Percentiles rank a stretch among this genome's conserved stretches.
Conservation (phyloP, 2,329 filamentous ascomycete genomes). For the Talaromyces sp. region DNA sequence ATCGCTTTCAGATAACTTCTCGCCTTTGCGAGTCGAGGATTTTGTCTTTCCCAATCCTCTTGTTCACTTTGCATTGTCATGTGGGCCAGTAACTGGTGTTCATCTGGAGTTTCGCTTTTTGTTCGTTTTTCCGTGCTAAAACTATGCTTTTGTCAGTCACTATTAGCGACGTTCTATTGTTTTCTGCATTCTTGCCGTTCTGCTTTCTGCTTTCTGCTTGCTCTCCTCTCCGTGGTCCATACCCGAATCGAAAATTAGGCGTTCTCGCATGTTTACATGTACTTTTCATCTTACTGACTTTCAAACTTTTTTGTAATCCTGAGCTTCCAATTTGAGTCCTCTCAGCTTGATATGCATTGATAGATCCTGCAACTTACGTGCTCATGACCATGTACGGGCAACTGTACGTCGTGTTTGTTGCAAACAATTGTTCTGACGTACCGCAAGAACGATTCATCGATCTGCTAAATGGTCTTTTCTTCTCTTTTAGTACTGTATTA, state of each 20-base stretch:
- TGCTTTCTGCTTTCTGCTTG: neutral
- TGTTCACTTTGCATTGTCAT: slow-evolving; percentile 2
- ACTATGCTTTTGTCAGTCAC: neutral
- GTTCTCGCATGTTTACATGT: neutral
- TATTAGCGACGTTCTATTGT: neutral
- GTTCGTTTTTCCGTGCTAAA: neutral
- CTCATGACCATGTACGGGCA: neutral
- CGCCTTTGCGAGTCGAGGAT: neutral
- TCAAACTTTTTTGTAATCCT: neutral
- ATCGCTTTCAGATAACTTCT: neutral
- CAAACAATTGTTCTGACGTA: neutral
- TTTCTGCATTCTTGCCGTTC: neutral
- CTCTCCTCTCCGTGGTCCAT: neutral
- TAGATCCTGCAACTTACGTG: neutral
- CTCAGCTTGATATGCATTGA: neutral
- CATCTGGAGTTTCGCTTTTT: neutral
- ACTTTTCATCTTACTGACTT: neutral
- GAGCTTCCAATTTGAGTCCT: neutral
- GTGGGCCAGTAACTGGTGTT: neutral
- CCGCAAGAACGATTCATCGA: neutral
- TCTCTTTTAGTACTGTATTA: neutral
- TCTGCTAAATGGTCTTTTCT: neutral
- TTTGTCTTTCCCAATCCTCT: neutral
- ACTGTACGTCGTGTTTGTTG: neutral
- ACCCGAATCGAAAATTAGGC: neutral